phyloP scores from a whole-genome alignment of 1,284 basidiomycete genomes.

The Heterobasidion parviporum region DNA sequence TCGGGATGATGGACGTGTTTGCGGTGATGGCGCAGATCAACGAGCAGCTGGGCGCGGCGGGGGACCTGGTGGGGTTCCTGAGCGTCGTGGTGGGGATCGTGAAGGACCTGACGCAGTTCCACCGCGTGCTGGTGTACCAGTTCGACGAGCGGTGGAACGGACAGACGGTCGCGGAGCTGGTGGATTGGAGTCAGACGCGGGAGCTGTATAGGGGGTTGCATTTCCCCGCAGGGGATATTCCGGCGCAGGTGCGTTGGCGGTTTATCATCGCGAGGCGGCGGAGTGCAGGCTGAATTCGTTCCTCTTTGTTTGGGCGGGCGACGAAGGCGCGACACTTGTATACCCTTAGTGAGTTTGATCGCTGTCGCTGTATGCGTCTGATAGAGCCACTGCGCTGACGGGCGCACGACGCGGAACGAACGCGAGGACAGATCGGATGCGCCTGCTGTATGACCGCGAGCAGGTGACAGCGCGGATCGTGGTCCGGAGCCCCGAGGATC shows the following conservation, averaged over 20 bases:
- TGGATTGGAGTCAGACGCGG: slow-evolving; percentile 76
- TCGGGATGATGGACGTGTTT: slow-evolving; percentile 68
- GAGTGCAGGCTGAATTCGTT: background rate
- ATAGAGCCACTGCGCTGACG: background rate
- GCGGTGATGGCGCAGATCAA: slow-evolving; percentile 80
- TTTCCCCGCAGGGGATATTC: slow-evolving; percentile 58
- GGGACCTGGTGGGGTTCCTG: slow-evolving; percentile 66
- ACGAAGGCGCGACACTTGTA: slow-evolving; percentile 37
- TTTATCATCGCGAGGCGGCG: slow-evolving; percentile 2
- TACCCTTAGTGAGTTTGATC: slow-evolving; percentile 30
- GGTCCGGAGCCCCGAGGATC: slow-evolving; percentile 56
- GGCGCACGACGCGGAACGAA: too few relatives aligned
- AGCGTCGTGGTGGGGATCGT: slow-evolving; percentile 77
- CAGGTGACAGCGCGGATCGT: slow-evolving; percentile 77
- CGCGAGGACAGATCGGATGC: slow-evolving; percentile 58
- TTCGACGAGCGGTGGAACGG: slow-evolving; percentile 71
- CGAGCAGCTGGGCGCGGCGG: slow-evolving; percentile 70
- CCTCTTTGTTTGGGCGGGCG: background rate
- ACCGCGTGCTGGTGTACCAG: slow-evolving; percentile 86
- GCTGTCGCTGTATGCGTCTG: background rate
- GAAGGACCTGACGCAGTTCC: slow-evolving; percentile 79
- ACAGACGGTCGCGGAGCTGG: slow-evolving; percentile 77
- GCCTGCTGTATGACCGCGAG: slow-evolving; percentile 73
- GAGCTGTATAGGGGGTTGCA: slow-evolving; percentile 74
- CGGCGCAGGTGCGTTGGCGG: slow-evolving; percentile 36